Percentiles rank a stretch among this genome's conserved stretches.
Evolutionary conservation across 495 filamentous ascomycete species (phyloP).

Genomic region (Cladorrhinum samala): DNA sequence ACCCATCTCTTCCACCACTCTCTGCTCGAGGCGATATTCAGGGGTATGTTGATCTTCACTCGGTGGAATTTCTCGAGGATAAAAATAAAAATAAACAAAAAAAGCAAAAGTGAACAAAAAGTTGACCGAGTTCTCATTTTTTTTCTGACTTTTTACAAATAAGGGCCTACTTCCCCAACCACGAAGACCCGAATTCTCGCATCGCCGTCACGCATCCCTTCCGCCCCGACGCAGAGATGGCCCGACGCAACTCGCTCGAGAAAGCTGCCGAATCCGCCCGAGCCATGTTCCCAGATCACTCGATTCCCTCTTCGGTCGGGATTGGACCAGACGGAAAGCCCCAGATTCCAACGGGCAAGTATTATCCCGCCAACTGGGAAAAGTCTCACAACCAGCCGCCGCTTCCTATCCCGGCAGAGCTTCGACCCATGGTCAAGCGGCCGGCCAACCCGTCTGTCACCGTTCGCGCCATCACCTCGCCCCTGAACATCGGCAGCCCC

Average conservation of each 20-base stretch:
- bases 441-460: constrained; percentile 19
- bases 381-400: constrained; percentile 22
- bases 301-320: constrained; percentile 11
- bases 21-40: constrained; percentile 46
- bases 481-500: too few relatives aligned
- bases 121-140: not conserved
- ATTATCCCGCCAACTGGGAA: constrained; percentile 49
- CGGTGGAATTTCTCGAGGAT: not conserved
- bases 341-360: constrained; percentile 45
- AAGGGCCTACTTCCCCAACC: constrained; percentile 48
- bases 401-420: constrained; percentile 10
- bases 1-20: constrained; percentile 31
- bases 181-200: constrained; percentile 38
- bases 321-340: not conserved
- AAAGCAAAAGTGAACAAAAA: too few relatives aligned
- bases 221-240: constrained; percentile 30
- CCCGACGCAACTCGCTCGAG: constrained; percentile 28
- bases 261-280: constrained; percentile 22
- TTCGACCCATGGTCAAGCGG: constrained; percentile 9
- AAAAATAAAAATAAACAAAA: too few relatives aligned
- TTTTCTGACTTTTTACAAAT: not conserved
- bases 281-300: constrained; percentile 4
- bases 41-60: constrained; percentile 34
- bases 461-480: too few relatives aligned
- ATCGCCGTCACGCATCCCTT: constrained; percentile 38